A percentile compares a stretch with the other conserved stretches of the same genome.
These are phyloP conservation scores for Hypomyces rosellus DNA, from an alignment of 2,329 filamentous ascomycete species.

Conservation along the genomic window DNA sequence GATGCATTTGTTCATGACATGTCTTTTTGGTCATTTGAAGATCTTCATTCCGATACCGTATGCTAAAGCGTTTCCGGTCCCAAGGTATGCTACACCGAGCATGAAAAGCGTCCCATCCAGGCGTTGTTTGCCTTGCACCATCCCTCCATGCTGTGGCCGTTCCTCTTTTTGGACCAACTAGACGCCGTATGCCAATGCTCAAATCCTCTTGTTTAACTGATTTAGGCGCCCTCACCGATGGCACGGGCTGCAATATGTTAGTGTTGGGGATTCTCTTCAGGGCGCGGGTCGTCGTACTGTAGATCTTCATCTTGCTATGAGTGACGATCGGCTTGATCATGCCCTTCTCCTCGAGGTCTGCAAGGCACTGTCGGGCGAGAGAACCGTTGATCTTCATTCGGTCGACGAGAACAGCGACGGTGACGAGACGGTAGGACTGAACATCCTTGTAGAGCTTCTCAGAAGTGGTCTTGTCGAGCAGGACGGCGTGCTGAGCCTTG, in stretches of 20 bases:
- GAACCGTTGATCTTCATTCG: conserved; percentile 99
- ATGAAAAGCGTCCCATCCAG: conserved; percentile 35
- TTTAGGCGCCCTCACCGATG: conserved; percentile 47
- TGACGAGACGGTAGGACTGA: conserved; percentile 99
- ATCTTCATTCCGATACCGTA: conserved; percentile 34
- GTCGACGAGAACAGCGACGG: conserved; percentile 96
- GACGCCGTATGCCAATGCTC: conserved; percentile 33
- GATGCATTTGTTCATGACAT: neutral
- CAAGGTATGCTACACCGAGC: conserved; percentile 32
- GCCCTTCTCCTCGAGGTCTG: conserved; percentile 95
- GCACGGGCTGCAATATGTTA: conserved; percentile 49
- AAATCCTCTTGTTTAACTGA: conserved; percentile 25
- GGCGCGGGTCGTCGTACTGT: conserved; percentile 55
- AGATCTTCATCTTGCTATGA: conserved; percentile 98
- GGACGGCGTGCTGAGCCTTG: conserved; percentile 99
- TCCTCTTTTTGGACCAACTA: conserved; percentile 31
- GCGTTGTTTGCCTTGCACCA: conserved; percentile 30
- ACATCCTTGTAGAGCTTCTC: conserved; percentile 99
- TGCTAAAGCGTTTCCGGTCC: conserved; percentile 33
- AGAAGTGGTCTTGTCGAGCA: conserved; percentile 95
- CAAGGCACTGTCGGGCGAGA: conserved; percentile 80
- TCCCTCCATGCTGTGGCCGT: conserved; percentile 28
- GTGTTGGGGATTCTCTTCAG: conserved; percentile 12
- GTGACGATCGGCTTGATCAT: conserved; percentile 96
- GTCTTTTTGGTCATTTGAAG: conserved; percentile 20